Conservation (phyloP, 2,329 filamentous ascomycete species). For the Knufia petricola region DNA sequence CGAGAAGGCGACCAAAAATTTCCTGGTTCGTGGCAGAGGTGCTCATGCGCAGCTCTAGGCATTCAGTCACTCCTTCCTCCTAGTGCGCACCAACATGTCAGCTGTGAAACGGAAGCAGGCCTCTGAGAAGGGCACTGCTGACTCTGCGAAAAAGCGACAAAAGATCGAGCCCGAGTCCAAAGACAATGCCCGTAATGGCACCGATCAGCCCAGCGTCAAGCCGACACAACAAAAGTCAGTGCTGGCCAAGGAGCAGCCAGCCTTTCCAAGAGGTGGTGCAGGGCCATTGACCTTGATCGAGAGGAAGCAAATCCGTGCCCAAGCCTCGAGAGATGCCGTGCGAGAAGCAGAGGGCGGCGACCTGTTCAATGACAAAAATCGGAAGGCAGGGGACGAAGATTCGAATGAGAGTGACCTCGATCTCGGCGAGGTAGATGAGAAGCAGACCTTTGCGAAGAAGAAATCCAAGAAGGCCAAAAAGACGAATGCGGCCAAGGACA, state of each 20-base stretch:
- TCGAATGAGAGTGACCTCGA: constrained; percentile 48
- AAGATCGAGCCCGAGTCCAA: constrained; percentile 8
- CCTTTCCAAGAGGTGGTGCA: constrained; percentile 87
- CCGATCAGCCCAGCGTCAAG: background rate
- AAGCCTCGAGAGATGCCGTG: constrained; percentile 83
- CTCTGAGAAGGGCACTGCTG: constrained; percentile 6
- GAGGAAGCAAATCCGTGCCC: constrained; percentile 89
- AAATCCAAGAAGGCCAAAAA: constrained; percentile 29
- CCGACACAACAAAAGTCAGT: constrained; percentile 16
- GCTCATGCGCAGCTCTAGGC: background rate
- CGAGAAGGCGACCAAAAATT: background rate
- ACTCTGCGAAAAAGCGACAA: constrained; percentile 7
- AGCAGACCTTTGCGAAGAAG: constrained; percentile 26
- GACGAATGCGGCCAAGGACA: constrained; percentile 42
- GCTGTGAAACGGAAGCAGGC: constrained; percentile 18
- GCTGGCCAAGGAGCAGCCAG: constrained; percentile 60
- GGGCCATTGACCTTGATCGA: constrained; percentile 87
- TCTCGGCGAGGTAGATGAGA: constrained; percentile 36
- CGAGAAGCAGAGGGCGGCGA: constrained; percentile 59
- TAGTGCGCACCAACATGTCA: constrained; percentile 11
- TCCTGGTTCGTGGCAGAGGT: background rate
- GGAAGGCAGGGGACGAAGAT: background rate
- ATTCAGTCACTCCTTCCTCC: background rate
- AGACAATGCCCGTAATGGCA: background rate
- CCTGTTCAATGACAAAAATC: constrained; percentile 12